Evolutionary conservation across 192 early-diverging fungal genomes (phyloP).

Genomic region (Podila epicladia): DNA sequence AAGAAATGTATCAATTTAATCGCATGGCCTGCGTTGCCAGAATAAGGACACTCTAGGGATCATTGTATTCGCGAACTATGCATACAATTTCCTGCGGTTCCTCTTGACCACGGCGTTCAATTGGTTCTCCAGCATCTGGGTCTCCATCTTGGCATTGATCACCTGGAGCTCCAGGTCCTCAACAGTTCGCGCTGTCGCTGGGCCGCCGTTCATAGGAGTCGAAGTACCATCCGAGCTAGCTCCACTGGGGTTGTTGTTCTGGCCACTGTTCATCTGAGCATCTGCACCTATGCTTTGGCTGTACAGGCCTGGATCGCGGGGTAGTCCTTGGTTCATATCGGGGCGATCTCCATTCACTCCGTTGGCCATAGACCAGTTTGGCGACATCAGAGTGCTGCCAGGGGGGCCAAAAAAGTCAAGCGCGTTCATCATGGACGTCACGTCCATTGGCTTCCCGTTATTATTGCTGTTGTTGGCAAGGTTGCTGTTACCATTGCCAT

Average conservation of each 20-base stretch:
- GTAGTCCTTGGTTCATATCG: not conserved
- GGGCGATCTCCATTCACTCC: not conserved
- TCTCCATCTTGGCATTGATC: constrained; percentile 51
- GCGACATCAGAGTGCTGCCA: constrained; percentile 1
- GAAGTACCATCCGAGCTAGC: not conserved
- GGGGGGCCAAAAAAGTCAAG: constrained; percentile 39
- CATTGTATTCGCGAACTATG: not conserved
- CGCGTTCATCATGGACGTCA: constrained; percentile 41
- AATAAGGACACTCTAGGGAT: no score
- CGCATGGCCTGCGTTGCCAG: no score
- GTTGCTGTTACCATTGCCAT: constrained; percentile 9
- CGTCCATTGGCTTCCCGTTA: constrained; percentile 27
- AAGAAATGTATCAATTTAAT: no score
- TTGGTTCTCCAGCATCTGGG: constrained; percentile 47
- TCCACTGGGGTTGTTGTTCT: not conserved
- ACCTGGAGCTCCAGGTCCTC: constrained; percentile 44
- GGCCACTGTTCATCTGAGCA: not conserved
- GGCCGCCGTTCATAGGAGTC: not conserved
- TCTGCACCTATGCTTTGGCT: no score
- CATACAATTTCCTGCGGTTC: constrained; percentile 42
- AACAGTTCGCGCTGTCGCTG: constrained; percentile 20
- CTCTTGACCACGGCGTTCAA: constrained; percentile 45
- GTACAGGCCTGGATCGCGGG: no score
- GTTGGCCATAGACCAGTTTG: constrained; percentile 17
- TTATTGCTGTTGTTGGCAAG: not conserved